phyloP scores from a whole-genome alignment of 257 asterid species.

The Solanum paucissectum region DNA sequence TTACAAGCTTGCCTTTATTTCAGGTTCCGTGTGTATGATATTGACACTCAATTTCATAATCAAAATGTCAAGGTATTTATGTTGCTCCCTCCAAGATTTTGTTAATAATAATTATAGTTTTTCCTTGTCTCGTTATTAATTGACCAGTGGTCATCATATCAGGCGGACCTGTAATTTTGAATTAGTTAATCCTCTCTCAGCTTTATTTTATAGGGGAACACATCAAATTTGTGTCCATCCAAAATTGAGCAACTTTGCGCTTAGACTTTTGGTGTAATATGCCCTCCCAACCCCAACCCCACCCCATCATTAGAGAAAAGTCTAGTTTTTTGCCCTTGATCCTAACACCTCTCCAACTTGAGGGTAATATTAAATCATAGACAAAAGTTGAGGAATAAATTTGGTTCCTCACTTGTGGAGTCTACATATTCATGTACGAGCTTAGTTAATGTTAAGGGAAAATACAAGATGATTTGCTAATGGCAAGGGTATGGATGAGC shows the following conservation, averaged over 20 bases:
- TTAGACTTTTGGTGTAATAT: background rate
- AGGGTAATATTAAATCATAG: background rate
- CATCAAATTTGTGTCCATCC: background rate
- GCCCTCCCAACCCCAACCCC: background rate
- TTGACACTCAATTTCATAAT: conserved; percentile 78
- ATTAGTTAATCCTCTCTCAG: background rate
- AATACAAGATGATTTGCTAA: background rate
- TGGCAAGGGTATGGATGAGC: background rate
- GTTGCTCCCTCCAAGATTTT: background rate
- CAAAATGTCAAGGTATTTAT: conserved; percentile 59
- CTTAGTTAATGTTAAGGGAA: background rate
- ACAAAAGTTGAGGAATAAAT: background rate
- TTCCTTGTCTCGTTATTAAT: background rate
- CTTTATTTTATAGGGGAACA: background rate
- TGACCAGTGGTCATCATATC: background rate
- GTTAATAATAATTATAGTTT: background rate
- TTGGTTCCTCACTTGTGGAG: background rate
- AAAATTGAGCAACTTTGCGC: background rate
- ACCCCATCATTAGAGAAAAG: background rate
- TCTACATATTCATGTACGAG: background rate
- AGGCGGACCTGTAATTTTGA: background rate
- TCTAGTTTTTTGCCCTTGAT: background rate
- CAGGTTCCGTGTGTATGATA: conserved; percentile 91
- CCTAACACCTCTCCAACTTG: background rate
- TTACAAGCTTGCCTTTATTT: conserved; percentile 8